Base-by-base conservation (phyloP, 2,329 filamentous ascomycete species). In the Nigrospora oryzae region DNA sequence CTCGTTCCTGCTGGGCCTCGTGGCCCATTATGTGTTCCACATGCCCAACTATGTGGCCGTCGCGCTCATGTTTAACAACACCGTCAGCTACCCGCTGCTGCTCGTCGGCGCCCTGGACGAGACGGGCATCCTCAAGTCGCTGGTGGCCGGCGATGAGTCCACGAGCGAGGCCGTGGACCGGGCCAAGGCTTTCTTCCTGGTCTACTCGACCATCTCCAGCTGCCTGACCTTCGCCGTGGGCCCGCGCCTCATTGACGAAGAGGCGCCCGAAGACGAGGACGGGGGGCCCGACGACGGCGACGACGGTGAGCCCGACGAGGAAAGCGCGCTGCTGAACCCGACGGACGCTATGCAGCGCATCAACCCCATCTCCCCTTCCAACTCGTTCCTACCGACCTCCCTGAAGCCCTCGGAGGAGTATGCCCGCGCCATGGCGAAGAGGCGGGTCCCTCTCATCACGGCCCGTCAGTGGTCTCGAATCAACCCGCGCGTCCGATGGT, bases 211-310 rank as follows among this genome's bases (percentile, higher is more conserved):
- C 44, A 67, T 84, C 11, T 74, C 71, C 36, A 83, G 80, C 53
- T 77, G 73, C 43, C 61, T 84, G 47, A 84, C 80, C 0, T 85
- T 84, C 56, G 77, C 77, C 0, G 63, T 84, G 3, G 81, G 80
- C 0, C 80, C 81, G 1, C 65, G 71, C 12, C 63, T 84, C 35
- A 68, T 84, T 39, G 73, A 76, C 50, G 60, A 57, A 0, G 64
- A 67, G 45, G 59, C 57, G 1, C 63, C 67, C 1, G 60, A 66
- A 10, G 49, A 59, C 2, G 52, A 56, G 8, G 54, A 58, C 6
- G 53, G 60, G 2, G 13, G 36, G 46, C 35, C 53, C 36, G 62
- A 69, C 46, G 72, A 78, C 17, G 38, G 40, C 33, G 46, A 45
- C n/a, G 35, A 47, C 38, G 53, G 58, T 32, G 50, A 60, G 40